phyloP scores from a whole-genome alignment of 192 early-diverging fungal species.

The Coemansia sp. region DNA sequence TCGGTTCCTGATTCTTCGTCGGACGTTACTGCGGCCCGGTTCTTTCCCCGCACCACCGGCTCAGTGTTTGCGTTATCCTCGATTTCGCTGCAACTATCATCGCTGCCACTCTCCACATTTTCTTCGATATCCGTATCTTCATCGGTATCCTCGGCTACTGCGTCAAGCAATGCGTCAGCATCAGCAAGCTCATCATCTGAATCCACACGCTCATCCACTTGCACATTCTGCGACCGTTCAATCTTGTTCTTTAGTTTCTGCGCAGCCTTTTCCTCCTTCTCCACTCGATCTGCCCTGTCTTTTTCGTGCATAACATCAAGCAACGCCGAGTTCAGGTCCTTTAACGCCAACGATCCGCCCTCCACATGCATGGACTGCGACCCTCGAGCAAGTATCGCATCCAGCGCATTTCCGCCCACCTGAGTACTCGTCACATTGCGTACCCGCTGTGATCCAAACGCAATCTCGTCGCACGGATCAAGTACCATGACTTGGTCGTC shows the following conservation, averaged over 20 bases:
- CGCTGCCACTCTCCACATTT: neutral
- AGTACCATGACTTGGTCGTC: constrained; percentile 39
- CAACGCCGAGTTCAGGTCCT: constrained; percentile 34
- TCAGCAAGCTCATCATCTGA: neutral
- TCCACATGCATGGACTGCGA: constrained; percentile 39
- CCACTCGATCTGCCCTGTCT: constrained; percentile 7
- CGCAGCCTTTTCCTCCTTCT: neutral
- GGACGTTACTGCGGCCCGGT: constrained; percentile 7
- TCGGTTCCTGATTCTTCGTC: constrained; percentile 30
- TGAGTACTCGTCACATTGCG: neutral
- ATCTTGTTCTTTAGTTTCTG: neutral
- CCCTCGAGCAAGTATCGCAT: constrained; percentile 28
- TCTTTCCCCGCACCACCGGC: neutral
- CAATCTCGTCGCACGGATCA: constrained; percentile 7
- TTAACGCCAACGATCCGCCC: constrained; percentile 27
- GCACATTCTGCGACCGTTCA: neutral
- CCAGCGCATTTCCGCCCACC: constrained; percentile 4
- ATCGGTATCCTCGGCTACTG: neutral
- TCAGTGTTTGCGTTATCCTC: neutral
- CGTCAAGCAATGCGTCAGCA: neutral
- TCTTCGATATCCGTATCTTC: neutral
- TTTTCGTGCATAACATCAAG: constrained; percentile 29
- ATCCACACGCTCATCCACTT: neutral
- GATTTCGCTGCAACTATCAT: neutral
- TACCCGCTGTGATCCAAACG: neutral